Evolutionary conservation across 768 basidiomycete genomes (phyloP).

Genomic region (Suillus sp.): DNA sequence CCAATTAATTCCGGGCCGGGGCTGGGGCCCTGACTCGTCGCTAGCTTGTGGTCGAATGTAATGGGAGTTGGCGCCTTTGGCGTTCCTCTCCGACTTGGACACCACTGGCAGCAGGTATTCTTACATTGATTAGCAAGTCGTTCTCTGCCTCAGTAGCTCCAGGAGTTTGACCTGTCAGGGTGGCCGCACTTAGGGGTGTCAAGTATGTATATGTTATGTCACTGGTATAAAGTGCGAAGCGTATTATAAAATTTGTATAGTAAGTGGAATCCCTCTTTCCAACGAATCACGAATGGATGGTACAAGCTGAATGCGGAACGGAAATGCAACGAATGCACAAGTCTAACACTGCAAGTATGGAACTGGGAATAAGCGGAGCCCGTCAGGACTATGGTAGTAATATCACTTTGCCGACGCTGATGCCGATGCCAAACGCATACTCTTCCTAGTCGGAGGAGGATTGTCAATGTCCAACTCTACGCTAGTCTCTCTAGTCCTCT

Average conservation of each 20-base stretch:
- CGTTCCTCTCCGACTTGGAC: no score
- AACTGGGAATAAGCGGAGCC: background rate
- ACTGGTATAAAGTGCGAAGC: background rate
- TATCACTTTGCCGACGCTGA: background rate
- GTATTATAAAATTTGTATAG: background rate
- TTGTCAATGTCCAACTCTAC: conserved; percentile 18
- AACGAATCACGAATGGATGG: background rate
- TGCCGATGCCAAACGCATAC: conserved; percentile 15
- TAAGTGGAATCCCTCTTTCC: background rate
- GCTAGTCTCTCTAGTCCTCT: conserved; percentile 25
- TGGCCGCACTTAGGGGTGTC: background rate
- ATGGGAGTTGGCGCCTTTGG: no score
- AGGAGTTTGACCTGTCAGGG: no score
- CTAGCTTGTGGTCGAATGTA: no score
- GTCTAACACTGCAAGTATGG: background rate
- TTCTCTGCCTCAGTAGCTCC: no score
- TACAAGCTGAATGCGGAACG: background rate
- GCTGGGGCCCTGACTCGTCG: no score
- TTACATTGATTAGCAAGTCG: no score
- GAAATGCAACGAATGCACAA: background rate
- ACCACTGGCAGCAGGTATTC: no score
- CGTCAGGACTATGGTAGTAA: background rate
- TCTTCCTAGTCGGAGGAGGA: conserved; percentile 27
- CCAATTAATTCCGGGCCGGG: no score
- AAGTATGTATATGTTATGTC: background rate